phyloP scores from a whole-genome alignment of 108 stramenopile species.

The Thalassiosira profunda region DNA sequence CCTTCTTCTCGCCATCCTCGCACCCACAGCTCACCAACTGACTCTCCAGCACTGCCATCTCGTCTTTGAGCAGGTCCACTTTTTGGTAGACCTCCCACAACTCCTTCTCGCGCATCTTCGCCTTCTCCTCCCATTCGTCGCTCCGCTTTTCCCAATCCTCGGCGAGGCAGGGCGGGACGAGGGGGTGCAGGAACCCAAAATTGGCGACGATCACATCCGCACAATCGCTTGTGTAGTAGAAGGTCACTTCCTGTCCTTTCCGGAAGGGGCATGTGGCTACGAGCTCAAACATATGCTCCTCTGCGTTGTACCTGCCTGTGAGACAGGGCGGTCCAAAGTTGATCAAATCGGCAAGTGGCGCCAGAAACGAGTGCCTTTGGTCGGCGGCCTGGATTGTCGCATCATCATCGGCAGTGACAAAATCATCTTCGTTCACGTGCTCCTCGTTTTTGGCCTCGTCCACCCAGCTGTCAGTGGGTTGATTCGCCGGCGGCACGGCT shows the following conservation, averaged over 20 bases:
- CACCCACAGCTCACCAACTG: conserved; percentile 27
- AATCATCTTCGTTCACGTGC: conserved; percentile 49
- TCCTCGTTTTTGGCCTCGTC: conserved; percentile 55
- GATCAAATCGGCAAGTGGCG: conserved; percentile 84
- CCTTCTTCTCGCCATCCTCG: conserved; percentile 16
- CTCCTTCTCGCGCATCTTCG: conserved; percentile 27
- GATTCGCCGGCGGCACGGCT: conserved; percentile 46
- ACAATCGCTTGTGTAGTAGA: conserved; percentile 86
- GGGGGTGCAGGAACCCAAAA: conserved; percentile 81
- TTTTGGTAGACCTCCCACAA: conserved; percentile 30
- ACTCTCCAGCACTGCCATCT: conserved; percentile 31
- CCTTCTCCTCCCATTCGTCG: conserved; percentile 32
- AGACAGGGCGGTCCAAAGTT: conserved; percentile 91
- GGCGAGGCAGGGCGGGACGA: conserved; percentile 51
- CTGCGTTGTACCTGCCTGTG: conserved; percentile 69
- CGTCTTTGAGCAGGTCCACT: conserved; percentile 48
- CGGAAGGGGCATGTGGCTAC: conserved; percentile 76
- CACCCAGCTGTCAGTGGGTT: conserved; percentile 55
- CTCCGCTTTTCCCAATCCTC: conserved; percentile 35
- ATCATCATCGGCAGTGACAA: conserved; percentile 26
- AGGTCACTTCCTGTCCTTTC: conserved; percentile 86
- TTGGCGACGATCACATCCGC: conserved; percentile 80
- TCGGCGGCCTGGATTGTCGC: not conserved
- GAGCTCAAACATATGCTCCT: conserved; percentile 72
- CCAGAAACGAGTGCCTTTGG: conserved; percentile 77